A percentile compares a stretch with the other conserved stretches of the same genome.
Conservation (phyloP, 2,329 filamentous ascomycete species). For the Fusarium nanum region DNA sequence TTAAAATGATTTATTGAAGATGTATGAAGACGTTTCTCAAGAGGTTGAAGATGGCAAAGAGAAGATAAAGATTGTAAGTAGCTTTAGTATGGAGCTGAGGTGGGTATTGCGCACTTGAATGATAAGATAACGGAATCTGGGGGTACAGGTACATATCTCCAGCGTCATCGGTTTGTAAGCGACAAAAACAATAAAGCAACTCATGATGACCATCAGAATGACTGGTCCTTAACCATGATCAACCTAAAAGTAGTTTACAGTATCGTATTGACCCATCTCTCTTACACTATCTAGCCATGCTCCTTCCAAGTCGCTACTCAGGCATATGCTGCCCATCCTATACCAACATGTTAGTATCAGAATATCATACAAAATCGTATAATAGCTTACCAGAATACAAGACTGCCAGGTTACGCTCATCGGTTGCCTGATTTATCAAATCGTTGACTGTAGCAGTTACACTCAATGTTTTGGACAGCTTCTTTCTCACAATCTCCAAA, state of each 20-base stretch:
- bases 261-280: background rate
- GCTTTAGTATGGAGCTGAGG: background rate
- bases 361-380: background rate
- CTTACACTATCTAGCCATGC: background rate
- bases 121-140: slow-evolving; percentile 47
- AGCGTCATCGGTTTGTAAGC: slow-evolving; percentile 17
- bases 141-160: slow-evolving; percentile 10
- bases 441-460: slow-evolving; percentile 97
- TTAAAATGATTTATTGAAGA: background rate
- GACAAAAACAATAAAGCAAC: slow-evolving; percentile 9
- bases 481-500: slow-evolving; percentile 93
- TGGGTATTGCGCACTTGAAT: slow-evolving; percentile 13
- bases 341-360: slow-evolving; percentile 37
- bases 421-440: slow-evolving; percentile 93
- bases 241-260: background rate
- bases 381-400: slow-evolving; percentile 78
- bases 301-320: slow-evolving; percentile 37
- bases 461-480: slow-evolving; percentile 92
- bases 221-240: background rate
- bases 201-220: background rate
- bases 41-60: slow-evolving; percentile 5
- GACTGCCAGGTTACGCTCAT: slow-evolving; percentile 91
- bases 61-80: background rate
- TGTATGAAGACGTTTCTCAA: background rate
- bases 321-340: slow-evolving; percentile 62